Evolutionary conservation across 2,329 filamentous ascomycete genomes (phyloP), one percentile per base, ranked within the genome.

Genomic region (Talaromyces sp.): DNA sequence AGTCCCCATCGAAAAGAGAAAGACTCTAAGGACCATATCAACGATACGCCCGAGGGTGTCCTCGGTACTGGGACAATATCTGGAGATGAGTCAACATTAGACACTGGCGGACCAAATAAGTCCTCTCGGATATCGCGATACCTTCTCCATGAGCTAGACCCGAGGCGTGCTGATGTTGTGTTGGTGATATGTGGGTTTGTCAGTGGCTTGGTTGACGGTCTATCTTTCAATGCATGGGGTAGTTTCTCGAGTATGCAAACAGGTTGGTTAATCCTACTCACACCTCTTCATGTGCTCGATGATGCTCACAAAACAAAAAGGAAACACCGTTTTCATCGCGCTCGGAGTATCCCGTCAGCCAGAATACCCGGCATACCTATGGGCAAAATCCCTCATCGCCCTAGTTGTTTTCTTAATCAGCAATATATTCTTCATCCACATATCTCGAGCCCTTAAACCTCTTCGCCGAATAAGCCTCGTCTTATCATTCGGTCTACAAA

Each of bases 241-340:
- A 74, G 70, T 59, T 76, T 75, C 49, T 65, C 72, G 22, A 72
- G 72, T 56, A 75, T 76, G 72, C 73, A 76, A 55, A 75, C 73
- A 49, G 73, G 73, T 75, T 61, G 14, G 61, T 55, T 17, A 19
- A 27, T 14, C 40, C 24, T 13, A 11, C 4, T 24, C 22, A 13
- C 8, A n/a, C 6, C n/a, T 19, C 36, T 39, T 7, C 10, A 19
- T 19, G 5, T 16, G 8, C 20, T 19, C n/a, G 7, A 7, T 39
- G n/a, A n/a, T n/a, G n/a, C 6, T 8, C 16, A 39, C 6, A 39
- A 39, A 27, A 9, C 4, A 3, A 39, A 19, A n/a, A 77, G 75
- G 75, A 32, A 77, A 77, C 57, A 72, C 72, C 6, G 65, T 77
- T 43, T 77, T 77, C 57, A 67, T 76, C 14, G 75, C 72, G 11